Conservation (phyloP, 768 basidiomycete genomes). For the Trametes coccinea region DNA sequence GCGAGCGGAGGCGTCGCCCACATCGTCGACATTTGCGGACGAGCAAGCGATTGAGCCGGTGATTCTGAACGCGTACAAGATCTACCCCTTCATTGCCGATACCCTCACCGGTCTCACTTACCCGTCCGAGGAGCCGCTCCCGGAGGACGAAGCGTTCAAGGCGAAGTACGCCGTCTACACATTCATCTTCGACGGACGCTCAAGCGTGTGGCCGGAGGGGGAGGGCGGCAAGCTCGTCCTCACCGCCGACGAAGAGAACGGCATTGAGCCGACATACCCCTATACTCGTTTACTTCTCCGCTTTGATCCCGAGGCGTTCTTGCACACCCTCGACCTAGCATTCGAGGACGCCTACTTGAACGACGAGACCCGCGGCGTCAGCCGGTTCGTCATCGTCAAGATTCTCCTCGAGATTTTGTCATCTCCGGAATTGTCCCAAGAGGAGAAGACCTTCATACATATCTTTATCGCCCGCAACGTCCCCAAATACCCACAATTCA, state of each 20-base stretch:
- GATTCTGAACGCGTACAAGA: conserved; percentile 82
- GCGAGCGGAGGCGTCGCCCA: conserved; percentile 32
- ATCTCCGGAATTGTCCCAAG: conserved; percentile 50
- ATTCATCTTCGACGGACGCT: conserved; percentile 84
- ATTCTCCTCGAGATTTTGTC: conserved; percentile 80
- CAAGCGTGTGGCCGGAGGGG: conserved; percentile 74
- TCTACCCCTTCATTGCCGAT: conserved; percentile 85
- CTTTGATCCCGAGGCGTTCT: conserved; percentile 91
- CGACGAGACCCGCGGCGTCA: conserved; percentile 63
- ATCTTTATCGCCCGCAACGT: conserved; percentile 97
- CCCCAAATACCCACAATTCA: conserved; percentile 92
- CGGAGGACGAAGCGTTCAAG: conserved; percentile 57
- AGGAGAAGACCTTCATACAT: conserved; percentile 81
- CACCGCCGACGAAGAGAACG: conserved; percentile 73
- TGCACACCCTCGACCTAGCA: conserved; percentile 91
- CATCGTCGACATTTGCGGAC: conserved; percentile 26
- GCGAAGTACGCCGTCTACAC: conserved; percentile 77
- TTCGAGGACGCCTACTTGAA: conserved; percentile 94
- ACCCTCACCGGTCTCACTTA: conserved; percentile 82
- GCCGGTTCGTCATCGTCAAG: conserved; percentile 79
- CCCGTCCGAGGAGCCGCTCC: conserved; percentile 77
- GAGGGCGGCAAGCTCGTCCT: conserved; percentile 72
- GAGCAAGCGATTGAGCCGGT: conserved; percentile 53
- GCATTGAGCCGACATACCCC: conserved; percentile 83
- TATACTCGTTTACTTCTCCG: conserved; percentile 81